Percentiles rank a stretch among this genome's conserved stretches.
Evolutionary conservation across 1,284 basidiomycete species (phyloP).

Genomic region (Heliocybe sulcata): DNA sequence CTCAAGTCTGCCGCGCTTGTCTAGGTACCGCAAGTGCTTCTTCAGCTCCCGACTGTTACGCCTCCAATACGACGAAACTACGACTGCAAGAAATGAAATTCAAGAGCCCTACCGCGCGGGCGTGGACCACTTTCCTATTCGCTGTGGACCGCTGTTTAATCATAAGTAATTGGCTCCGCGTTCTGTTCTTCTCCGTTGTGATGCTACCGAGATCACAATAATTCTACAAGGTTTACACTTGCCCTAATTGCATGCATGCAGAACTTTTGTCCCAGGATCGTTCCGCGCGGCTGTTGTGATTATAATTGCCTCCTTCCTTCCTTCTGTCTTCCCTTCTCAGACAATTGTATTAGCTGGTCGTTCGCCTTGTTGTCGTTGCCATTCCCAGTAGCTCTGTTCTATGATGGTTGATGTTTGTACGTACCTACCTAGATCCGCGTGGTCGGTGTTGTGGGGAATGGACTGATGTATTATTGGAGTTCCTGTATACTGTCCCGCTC

Average conservation of each 20-base stretch:
- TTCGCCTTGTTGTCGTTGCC: no score
- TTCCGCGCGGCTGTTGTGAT: not conserved
- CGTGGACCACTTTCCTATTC: not conserved
- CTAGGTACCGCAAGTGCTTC: conserved; percentile 8
- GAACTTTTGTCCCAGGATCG: not conserved
- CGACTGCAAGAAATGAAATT: not conserved
- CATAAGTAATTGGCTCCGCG: not conserved
- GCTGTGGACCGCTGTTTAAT: not conserved
- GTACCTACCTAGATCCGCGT: not conserved
- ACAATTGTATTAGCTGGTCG: not conserved
- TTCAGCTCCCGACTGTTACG: no score
- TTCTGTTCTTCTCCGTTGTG: not conserved
- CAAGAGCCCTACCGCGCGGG: not conserved
- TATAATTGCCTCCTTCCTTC: not conserved
- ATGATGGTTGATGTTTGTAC: not conserved
- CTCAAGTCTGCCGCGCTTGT: conserved; percentile 26
- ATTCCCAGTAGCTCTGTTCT: not conserved
- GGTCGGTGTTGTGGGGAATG: not conserved
- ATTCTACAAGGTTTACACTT: not conserved
- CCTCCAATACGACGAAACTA: not conserved
- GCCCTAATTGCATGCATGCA: not conserved
- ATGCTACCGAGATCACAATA: not conserved
- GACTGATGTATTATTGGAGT: not conserved
- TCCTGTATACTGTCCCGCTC: not conserved
- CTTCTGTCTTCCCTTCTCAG: not conserved